Evolutionary conservation across 2,329 filamentous ascomycete genomes (phyloP).

Genomic region (Aspergillus persii): DNA sequence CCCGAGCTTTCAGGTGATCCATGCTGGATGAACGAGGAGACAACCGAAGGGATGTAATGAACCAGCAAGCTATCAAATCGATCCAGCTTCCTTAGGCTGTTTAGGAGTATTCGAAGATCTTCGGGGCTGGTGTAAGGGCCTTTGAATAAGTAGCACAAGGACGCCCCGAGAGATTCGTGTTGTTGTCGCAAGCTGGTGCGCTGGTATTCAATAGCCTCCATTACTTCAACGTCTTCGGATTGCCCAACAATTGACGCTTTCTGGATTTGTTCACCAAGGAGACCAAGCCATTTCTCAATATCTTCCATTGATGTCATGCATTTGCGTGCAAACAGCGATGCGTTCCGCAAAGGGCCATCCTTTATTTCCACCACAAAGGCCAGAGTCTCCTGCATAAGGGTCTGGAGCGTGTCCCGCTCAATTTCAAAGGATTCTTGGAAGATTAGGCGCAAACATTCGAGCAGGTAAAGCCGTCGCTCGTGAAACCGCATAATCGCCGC

Average conservation of each 20-base stretch:
- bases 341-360: constrained; percentile 46
- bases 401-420: constrained; percentile 55
- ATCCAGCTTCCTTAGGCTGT: constrained; percentile 66
- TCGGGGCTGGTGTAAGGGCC: constrained; percentile 66
- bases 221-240: constrained; percentile 60
- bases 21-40: constrained; percentile 73
- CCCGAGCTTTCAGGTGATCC: constrained; percentile 72
- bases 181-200: constrained; percentile 78
- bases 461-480: constrained; percentile 74
- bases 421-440: constrained; percentile 66
- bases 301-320: constrained; percentile 74
- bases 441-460: constrained; percentile 80
- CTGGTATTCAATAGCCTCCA: constrained; percentile 78
- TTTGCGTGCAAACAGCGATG: constrained; percentile 66
- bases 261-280: constrained; percentile 71
- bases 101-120: constrained; percentile 73
- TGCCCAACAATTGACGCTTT: constrained; percentile 73
- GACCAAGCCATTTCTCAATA: constrained; percentile 73
- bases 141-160: constrained; percentile 75
- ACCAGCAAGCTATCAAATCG: constrained; percentile 73
- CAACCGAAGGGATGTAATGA: constrained; percentile 78
- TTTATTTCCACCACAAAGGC: constrained; percentile 59
- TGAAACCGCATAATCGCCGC: constrained; percentile 86
- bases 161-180: constrained; percentile 82
- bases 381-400: constrained; percentile 56